Conservation (phyloP, 1,284 basidiomycete species). For the Violaceomyces palustris region DNA sequence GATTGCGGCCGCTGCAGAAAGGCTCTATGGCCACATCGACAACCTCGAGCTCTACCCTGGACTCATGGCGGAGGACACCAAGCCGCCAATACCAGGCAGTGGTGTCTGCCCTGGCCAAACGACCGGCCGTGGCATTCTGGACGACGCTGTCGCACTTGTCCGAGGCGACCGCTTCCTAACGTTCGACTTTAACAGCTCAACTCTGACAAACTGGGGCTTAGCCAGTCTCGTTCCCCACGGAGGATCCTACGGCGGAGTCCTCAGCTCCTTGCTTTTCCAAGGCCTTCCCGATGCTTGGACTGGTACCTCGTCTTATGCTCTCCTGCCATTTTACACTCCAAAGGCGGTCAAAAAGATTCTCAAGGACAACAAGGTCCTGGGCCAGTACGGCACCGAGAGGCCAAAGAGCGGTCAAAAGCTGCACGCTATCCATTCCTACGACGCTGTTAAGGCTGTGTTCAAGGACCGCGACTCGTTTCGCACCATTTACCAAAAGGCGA, state of each 20-base stretch:
- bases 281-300: conserved; percentile 60
- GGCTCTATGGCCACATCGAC: conserved; percentile 59
- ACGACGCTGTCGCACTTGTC: conserved; percentile 74
- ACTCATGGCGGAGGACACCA: conserved; percentile 62
- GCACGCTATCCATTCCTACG: conserved; percentile 58
- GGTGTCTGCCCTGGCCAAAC: conserved; percentile 71
- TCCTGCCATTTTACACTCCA: conserved; percentile 77
- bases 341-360: conserved; percentile 58
- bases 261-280: conserved; percentile 63
- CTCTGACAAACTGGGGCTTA: conserved; percentile 60
- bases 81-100: conserved; percentile 68
- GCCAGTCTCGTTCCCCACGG: conserved; percentile 18
- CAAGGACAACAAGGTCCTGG: conserved; percentile 58
- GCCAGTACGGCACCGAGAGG: conserved; percentile 56
- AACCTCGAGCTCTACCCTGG: conserved; percentile 67
- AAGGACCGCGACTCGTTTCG: conserved; percentile 44
- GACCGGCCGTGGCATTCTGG: conserved; percentile 74
- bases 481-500: conserved; percentile 7
- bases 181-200: conserved; percentile 69
- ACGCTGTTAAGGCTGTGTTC: conserved; percentile 55
- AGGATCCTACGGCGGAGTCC: conserved; percentile 55
- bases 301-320: conserved; percentile 63
- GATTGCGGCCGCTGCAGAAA: conserved; percentile 68
- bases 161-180: conserved; percentile 77
- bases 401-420: conserved; percentile 40